A percentile compares a stretch with the other conserved stretches of the same genome.
Conservation (phyloP, 768 basidiomycete species). For the Fibroporia radiculosa region DNA sequence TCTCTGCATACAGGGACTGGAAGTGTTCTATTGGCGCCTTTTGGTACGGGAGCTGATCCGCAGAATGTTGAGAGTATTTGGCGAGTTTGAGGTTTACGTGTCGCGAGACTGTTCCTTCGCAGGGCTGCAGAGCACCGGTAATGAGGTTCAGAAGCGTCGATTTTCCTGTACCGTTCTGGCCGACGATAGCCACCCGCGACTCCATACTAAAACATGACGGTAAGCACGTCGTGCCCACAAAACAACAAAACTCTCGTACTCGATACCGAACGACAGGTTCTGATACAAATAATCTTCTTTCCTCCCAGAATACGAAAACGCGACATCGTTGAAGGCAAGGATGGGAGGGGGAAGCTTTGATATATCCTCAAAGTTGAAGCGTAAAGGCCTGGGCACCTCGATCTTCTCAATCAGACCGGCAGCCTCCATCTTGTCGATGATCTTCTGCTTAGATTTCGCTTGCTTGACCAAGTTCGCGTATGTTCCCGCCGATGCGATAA, state of each 20-base stretch:
- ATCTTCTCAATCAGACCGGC: conserved; percentile 94
- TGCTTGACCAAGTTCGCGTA: conserved; percentile 98
- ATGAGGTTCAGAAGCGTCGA: conserved; percentile 89
- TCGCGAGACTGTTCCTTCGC: conserved; percentile 81
- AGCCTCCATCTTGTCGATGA: conserved; percentile 99
- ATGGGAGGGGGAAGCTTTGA: conserved; percentile 92
- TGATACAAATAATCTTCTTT: conserved; percentile 83
- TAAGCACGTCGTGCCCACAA: too few species aligned
- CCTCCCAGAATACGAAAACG: conserved; percentile 92
- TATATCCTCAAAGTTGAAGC: conserved; percentile 96
- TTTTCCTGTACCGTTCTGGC: conserved; percentile 93
- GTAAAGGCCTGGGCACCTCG: conserved; percentile 61
- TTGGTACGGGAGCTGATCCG: conserved; percentile 96
- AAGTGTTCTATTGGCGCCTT: conserved; percentile 90
- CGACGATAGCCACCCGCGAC: conserved; percentile 91
- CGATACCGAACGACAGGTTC: conserved; percentile 93
- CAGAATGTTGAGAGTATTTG: conserved; percentile 98
- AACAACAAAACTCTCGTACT: too few species aligned
- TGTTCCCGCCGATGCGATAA: conserved; percentile 99
- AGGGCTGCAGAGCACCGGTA: conserved; percentile 72
- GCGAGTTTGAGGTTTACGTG: conserved; percentile 89
- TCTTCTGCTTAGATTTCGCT: conserved; percentile 99
- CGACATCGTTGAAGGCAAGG: conserved; percentile 91
- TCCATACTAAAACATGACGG: conserved; percentile 58
- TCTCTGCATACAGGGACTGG: conserved; percentile 66